Conservation (phyloP, 1,139 yeast genomes). For the Arxiozyma bovina region DNA sequence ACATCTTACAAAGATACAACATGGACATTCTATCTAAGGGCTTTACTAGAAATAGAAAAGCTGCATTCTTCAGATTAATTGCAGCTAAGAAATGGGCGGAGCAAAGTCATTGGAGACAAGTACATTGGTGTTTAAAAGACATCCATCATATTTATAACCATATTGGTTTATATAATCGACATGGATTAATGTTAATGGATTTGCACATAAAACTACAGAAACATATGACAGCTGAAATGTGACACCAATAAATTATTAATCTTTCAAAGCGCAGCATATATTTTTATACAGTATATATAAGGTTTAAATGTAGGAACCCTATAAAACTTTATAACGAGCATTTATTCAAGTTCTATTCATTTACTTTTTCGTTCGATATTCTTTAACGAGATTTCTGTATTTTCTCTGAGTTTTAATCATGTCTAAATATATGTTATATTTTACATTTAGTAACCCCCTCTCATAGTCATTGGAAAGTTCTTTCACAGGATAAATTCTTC, state of each 20-base stretch:
- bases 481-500: slow-evolving; percentile 66
- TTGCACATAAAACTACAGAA: slow-evolving; percentile 11
- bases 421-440: slow-evolving; percentile 78
- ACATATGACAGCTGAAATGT: background rate
- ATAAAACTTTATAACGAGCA: too few relatives aligned
- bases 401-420: slow-evolving; percentile 74
- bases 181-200: slow-evolving; percentile 21
- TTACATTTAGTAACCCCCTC: slow-evolving; percentile 59
- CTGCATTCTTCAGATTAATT: slow-evolving; percentile 69
- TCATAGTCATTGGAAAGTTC: slow-evolving; percentile 48
- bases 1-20: slow-evolving; percentile 18
- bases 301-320: background rate
- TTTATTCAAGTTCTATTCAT: background rate
- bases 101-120: slow-evolving; percentile 27
- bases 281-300: background rate
- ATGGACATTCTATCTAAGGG: slow-evolving; percentile 42
- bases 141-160: slow-evolving; percentile 17
- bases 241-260: background rate
- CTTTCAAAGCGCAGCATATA: background rate
- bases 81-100: slow-evolving; percentile 68
- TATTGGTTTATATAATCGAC: slow-evolving; percentile 14
- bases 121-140: slow-evolving; percentile 26
- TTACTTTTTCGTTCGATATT: background rate
- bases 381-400: slow-evolving; percentile 63
- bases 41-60: slow-evolving; percentile 56